A percentile compares a stretch with the other conserved stretches of the same genome.
Conservation (phyloP, 768 basidiomycete genomes). For the Kwoniella bestiolae region DNA sequence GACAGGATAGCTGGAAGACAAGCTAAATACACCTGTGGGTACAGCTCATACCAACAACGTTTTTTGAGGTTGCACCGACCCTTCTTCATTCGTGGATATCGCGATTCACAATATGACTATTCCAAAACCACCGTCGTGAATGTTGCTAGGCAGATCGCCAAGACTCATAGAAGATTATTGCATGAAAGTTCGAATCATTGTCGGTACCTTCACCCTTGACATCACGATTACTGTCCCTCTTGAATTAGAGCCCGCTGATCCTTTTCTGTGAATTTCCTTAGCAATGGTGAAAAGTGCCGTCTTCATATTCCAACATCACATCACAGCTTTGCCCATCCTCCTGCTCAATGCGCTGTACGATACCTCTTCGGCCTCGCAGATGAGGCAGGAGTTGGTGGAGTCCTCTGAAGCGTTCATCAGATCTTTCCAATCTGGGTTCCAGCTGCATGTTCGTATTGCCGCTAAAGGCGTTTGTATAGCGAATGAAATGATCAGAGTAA, state of each 20-base stretch:
- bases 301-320: slow-evolving; percentile 20
- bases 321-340: slow-evolving; percentile 15
- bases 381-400: background rate
- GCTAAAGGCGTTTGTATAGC: slow-evolving; percentile 4
- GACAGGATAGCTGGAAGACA: too few relatives aligned
- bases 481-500: slow-evolving; percentile 15
- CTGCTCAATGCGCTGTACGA: slow-evolving; percentile 18
- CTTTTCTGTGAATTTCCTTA: background rate
- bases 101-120: slow-evolving; percentile 1
- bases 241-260: background rate
- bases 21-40: background rate
- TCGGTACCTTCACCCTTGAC: background rate
- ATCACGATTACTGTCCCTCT: too few relatives aligned
- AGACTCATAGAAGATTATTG: slow-evolving; percentile 7
- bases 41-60: slow-evolving; percentile 21
- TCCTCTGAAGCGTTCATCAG: slow-evolving; percentile 3
- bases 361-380: background rate
- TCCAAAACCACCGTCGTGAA: slow-evolving; percentile 5
- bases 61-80: slow-evolving; percentile 24
- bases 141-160: slow-evolving; percentile 14
- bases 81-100: slow-evolving; percentile 18
- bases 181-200: background rate
- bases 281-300: slow-evolving; percentile 2
- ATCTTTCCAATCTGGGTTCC: background rate
- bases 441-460: background rate